A percentile compares a stretch with the other conserved stretches of the same genome.
phyloP scores from a whole-genome alignment of 163 green algal species.

The Scenedesmus sp. region DNA sequence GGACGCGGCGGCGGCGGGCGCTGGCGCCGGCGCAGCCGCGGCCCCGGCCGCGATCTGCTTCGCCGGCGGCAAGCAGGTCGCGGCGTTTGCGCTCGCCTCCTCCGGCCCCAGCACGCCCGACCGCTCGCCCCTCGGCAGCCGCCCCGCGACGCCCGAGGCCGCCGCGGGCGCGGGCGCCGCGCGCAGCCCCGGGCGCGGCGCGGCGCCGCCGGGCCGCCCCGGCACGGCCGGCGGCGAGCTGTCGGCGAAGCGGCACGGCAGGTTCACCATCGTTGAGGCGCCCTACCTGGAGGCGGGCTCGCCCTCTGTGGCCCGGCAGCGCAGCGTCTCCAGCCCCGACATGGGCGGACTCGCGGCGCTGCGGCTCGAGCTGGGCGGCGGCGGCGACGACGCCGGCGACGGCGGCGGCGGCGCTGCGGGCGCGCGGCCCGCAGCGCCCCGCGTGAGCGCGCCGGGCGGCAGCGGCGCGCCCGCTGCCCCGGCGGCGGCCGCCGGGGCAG shows the following conservation, averaged over 20 bases:
- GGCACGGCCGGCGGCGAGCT: background rate
- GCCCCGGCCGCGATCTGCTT: background rate
- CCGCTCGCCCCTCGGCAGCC: background rate
- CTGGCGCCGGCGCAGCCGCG: slow-evolving; percentile 1
- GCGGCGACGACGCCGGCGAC: background rate
- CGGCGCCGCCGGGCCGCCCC: too few relatives aligned
- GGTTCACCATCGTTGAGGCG: slow-evolving; percentile 29
- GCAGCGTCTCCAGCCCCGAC: slow-evolving; percentile 24
- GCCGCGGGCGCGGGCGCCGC: background rate
- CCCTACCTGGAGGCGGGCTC: background rate
- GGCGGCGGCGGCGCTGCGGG: too few relatives aligned
- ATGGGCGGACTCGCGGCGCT: background rate
- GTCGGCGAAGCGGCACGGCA: slow-evolving; percentile 14
- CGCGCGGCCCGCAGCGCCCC: background rate
- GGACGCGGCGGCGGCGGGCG: background rate
- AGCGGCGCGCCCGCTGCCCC: too few relatives aligned
- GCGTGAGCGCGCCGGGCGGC: too few relatives aligned
- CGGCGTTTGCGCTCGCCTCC: slow-evolving; percentile 5
- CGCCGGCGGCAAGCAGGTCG: slow-evolving; percentile 4
- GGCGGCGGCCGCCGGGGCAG: too few relatives aligned
- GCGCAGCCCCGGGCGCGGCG: slow-evolving; percentile 4
- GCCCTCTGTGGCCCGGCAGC: background rate
- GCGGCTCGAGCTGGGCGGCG: background rate
- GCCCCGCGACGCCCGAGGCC: background rate
- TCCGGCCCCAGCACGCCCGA: slow-evolving; percentile 12